Evolutionary conservation across 2,329 filamentous ascomycete species (phyloP), one percentile per base, ranked within the genome.

Genomic region (Cladorrhinum sp.): DNA sequence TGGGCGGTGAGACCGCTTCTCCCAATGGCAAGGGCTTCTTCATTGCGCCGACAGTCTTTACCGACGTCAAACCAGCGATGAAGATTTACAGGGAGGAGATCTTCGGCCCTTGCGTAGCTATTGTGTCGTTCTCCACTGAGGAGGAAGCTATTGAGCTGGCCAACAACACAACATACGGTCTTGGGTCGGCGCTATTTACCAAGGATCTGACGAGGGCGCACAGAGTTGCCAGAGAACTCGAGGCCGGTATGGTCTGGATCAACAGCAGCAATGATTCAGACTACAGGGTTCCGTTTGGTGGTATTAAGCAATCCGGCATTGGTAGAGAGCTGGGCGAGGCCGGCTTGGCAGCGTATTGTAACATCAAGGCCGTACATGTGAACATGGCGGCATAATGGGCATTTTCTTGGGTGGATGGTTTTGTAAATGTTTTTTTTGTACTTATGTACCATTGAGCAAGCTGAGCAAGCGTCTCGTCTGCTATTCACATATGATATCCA

Each of bases 171-270:
- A 79, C 76, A 0, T 86, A 87, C 65, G 84, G 84, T 5, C 75
- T 87, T 0, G 83, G 82, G 3, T 77, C 80, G 6, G 80, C 84
- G 0, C 72, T 88, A 2, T 87, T 87, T 65, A 86, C 84, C 0
- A 74, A 78, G 67, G 78, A 86, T 67, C 76, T 86, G 60, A 76
- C 71, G 52, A 71, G 73, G 65, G 76, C 76, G 23, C 77, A 79
- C 66, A 69, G 73, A 36, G 74, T 78, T 7, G 76, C 80, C 27
- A 79, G 79, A 60, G 84, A 82, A 55, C 80, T 86, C 51, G 81
- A 85, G 71, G 80, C 82, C 9, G 84, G 84, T 52, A 78, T 78
- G 76, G 77, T 79, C 49, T 79, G 77, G 77, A 75, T 79, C 67
- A 79, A 79, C 67, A 76, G 74, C 69, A 75, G 74, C 69, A 74